These are phyloP conservation scores for Psilocybe mexicana DNA, from an alignment of 1,284 basidiomycete species.

Conservation along the genomic window DNA sequence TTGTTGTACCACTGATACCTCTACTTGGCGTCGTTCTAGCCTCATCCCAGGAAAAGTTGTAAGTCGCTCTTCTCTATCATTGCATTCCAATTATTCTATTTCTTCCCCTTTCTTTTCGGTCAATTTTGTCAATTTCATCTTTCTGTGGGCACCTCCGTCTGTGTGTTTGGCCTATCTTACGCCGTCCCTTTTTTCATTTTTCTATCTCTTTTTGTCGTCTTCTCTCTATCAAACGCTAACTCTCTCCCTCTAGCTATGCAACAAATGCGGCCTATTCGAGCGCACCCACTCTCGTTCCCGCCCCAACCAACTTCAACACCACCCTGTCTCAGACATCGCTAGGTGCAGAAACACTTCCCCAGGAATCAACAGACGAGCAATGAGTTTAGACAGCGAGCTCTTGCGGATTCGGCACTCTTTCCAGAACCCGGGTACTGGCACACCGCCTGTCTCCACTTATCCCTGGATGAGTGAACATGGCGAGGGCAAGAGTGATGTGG, in stretches of 20 bases:
- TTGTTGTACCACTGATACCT: conserved; percentile 81
- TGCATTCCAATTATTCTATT: conserved; percentile 9
- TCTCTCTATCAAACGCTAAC: background rate
- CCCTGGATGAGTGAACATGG: background rate
- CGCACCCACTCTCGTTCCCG: conserved; percentile 78
- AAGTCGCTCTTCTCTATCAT: conserved; percentile 32
- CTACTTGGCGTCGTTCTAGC: conserved; percentile 77
- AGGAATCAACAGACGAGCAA: conserved; percentile 4
- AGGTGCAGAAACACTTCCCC: conserved; percentile 34
- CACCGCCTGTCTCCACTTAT: too few species aligned
- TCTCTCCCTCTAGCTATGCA: conserved; percentile 62
- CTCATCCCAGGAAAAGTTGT: conserved; percentile 81
- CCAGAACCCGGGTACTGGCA: conserved; percentile 19
- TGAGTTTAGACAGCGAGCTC: background rate
- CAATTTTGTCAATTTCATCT: background rate
- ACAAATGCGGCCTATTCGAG: conserved; percentile 83
- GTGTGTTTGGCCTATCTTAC: too few species aligned
- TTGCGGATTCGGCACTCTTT: conserved; percentile 12
- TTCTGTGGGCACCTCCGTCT: too few species aligned
- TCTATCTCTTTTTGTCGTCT: background rate
- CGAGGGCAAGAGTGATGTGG: background rate
- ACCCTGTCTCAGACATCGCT: conserved; percentile 52
- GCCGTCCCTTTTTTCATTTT: too few species aligned
- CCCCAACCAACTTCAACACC: conserved; percentile 78
- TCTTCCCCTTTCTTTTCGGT: background rate